Base-by-base conservation (phyloP, 495 filamentous ascomycete species). In the Thermochaetoides thermophila region DNA sequence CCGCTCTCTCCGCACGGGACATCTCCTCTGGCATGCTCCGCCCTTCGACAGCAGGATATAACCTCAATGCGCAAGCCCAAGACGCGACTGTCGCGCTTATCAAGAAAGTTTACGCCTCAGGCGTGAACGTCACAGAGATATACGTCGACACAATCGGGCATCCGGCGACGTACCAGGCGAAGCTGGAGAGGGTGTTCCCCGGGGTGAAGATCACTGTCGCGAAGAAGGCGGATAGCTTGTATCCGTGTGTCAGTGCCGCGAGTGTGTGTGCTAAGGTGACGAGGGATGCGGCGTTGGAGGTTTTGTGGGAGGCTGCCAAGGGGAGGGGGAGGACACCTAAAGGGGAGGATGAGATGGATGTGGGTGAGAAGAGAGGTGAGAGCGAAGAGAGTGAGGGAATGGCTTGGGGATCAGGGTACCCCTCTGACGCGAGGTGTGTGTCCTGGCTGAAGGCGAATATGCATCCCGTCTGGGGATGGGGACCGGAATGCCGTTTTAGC, bases 41-140 rank as follows among this genome's bases (percentile, higher is more conserved):
- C 17, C 64, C 84, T 9, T n/a, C 55, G 0, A 69, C 64, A 3
- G 61, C 65, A 0, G 29, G 40, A 1, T 94, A 94, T 58, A 97
- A 97, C 50, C 67, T 97, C 34, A 97, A 97, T 57, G 84, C 85
- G n/a, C 89, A 96, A 55, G 89, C 89, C 1, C 79, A 92, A 69
- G 87, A 97, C 57, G 84, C 89, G 0, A 97, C 89, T 1, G 69
- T 91, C n/a, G 71, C 69, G 13, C 60, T 97, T 35, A 87, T 97
- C 32, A 56, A 72, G 12, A 74, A 73, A 3, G 78, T 93, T 0
- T 66, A 86, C 29, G 76, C 69, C 1, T 58, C 55, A 7, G 80
- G 81, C 9, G 76, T 96, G 23, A 78, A 86, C 55, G 64, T 97
- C 0, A 64, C 57, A 20, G 83, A 95, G 50, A 82, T 97, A 9